These are phyloP conservation scores for Kurtzmaniella cleridarum DNA, from an alignment of 805 yeast species.

Conservation along the genomic window DNA sequence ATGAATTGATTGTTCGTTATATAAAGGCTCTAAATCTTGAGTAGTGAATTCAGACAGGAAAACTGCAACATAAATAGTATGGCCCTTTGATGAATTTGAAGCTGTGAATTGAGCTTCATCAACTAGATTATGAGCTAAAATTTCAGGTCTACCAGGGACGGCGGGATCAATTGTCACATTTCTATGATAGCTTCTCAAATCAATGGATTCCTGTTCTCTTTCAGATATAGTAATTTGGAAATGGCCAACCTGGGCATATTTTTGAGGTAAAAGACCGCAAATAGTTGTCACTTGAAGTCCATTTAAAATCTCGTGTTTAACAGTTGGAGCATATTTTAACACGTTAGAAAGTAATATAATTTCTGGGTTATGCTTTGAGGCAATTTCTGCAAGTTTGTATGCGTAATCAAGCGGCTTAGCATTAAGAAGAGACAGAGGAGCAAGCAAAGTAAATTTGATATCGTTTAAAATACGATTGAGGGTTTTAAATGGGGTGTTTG, in stretches of 20 bases:
- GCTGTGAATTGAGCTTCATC: slow-evolving; percentile 34
- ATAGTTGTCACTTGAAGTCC: no score
- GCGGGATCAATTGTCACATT: no score
- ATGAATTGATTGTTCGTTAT: slow-evolving; percentile 45
- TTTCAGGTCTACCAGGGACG: slow-evolving; percentile 1
- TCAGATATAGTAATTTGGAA: no score
- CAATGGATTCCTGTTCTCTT: no score
- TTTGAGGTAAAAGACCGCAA: no score
- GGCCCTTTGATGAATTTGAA: slow-evolving; percentile 17
- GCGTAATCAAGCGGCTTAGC: slow-evolving; percentile 35
- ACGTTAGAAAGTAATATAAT: slow-evolving; percentile 30
- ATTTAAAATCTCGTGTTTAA: slow-evolving; percentile 11
- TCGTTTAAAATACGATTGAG: slow-evolving; percentile 66
- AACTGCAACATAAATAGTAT: slow-evolving; percentile 46
- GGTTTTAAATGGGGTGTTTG: slow-evolving; percentile 47
- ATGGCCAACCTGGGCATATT: no score
- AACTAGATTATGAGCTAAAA: slow-evolving; percentile 9
- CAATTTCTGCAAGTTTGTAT: slow-evolving; percentile 11
- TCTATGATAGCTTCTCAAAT: no score
- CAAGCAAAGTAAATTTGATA: slow-evolving; percentile 31
- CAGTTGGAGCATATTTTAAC: slow-evolving; percentile 27
- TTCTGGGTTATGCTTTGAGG: slow-evolving; percentile 2
- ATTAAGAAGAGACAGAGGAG: slow-evolving; percentile 19
- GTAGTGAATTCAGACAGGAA: slow-evolving; percentile 45
- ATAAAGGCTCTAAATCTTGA: slow-evolving; percentile 41